phyloP scores from a whole-genome alignment of 345 rosid genomes.

The Ceriops zippeliana region DNA sequence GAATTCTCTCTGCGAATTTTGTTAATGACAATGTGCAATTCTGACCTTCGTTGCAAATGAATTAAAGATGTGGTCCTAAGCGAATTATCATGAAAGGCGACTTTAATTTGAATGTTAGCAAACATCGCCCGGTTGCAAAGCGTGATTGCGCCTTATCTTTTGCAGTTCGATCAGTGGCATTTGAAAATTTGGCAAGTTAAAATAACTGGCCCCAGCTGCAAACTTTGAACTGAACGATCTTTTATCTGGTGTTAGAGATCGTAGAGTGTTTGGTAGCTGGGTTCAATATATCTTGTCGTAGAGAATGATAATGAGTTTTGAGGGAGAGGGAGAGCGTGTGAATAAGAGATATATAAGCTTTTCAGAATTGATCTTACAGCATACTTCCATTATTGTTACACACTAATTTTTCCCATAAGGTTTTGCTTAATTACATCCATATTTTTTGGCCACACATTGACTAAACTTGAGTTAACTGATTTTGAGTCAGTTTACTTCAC shows the following conservation, averaged over 20 bases:
- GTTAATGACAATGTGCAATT: background rate
- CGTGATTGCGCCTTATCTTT: conserved; percentile 20
- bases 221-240: conserved; percentile 12
- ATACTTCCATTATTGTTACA: too few relatives aligned
- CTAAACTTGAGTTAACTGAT: too few relatives aligned
- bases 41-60: conserved; percentile 2
- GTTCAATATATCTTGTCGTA: too few relatives aligned
- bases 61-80: conserved; percentile 15
- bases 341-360: too few relatives aligned
- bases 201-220: background rate
- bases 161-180: background rate
- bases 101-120: conserved; percentile 3
- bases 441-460: too few relatives aligned
- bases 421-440: too few relatives aligned
- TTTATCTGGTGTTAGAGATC: conserved; percentile 6
- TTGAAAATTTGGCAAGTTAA: background rate
- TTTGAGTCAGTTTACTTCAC: too few relatives aligned
- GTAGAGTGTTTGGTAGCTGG: background rate
- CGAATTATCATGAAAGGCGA: conserved; percentile 11
- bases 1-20: background rate
- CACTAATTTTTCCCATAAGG: too few relatives aligned
- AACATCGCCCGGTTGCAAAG: conserved; percentile 16
- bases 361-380: too few relatives aligned
- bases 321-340: too few relatives aligned
- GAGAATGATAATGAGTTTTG: too few relatives aligned